Conservation (phyloP, 2,329 filamentous ascomycete genomes). For the Fusarium metavorans region DNA sequence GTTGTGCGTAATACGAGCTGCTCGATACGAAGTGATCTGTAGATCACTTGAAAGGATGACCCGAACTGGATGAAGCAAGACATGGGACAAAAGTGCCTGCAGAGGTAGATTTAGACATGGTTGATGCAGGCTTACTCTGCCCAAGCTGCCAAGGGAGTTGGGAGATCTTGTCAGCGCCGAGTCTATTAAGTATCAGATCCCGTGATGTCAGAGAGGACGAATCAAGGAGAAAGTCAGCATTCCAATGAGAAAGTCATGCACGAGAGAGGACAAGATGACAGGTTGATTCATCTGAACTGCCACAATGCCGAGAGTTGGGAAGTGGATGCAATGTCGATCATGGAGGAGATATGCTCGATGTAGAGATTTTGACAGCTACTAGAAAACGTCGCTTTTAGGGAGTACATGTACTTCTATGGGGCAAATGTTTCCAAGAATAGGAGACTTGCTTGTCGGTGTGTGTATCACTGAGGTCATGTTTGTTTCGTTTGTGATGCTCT, state of each 20-base stretch:
- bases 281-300: neutral
- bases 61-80: neutral
- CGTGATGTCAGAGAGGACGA: neutral
- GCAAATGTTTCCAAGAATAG: neutral
- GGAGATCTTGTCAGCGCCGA: neutral
- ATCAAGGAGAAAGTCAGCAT: neutral
- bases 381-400: neutral
- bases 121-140: neutral
- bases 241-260: neutral
- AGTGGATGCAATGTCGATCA: conserved; percentile 14
- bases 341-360: neutral
- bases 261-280: neutral
- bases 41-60: neutral
- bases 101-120: neutral
- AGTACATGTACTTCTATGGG: neutral
- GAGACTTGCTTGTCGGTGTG: neutral
- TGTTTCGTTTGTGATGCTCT: neutral
- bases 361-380: neutral
- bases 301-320: neutral
- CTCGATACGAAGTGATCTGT: neutral
- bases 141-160: neutral
- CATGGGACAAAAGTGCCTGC: neutral
- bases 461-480: neutral
- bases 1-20: neutral
- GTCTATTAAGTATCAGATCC: neutral